Evolutionary conservation across 768 basidiomycete genomes (phyloP).

Genomic region (Fomitopsis pulvina): DNA sequence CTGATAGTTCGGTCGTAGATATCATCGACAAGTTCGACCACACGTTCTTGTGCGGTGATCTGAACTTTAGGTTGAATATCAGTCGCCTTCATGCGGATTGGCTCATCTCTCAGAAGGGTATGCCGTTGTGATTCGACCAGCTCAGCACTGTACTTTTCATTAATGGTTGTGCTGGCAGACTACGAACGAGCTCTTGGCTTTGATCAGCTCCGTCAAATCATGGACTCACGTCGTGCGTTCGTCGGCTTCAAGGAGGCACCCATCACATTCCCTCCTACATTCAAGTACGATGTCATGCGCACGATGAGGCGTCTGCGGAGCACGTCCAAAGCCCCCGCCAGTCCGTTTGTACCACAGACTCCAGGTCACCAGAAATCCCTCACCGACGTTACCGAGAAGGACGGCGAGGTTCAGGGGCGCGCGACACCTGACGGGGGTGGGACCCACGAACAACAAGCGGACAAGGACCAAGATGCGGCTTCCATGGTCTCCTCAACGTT

Average conservation of each 20-base stretch:
- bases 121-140: no score
- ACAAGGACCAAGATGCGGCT: conserved; percentile 36
- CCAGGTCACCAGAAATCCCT: not conserved
- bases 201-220: conserved; percentile 79
- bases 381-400: conserved; percentile 10
- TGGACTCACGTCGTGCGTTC: conserved; percentile 64
- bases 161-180: conserved; percentile 36
- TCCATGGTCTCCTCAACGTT: conserved; percentile 51
- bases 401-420: conserved; percentile 24
- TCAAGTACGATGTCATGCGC: conserved; percentile 82
- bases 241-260: conserved; percentile 72
- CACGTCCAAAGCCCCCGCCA: conserved; percentile 8
- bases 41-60: conserved; percentile 84
- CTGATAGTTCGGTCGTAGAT: conserved; percentile 35
- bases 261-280: conserved; percentile 88
- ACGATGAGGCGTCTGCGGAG: conserved; percentile 42
- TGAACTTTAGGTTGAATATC: conserved; percentile 87
- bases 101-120: conserved; percentile 79
- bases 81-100: conserved; percentile 92
- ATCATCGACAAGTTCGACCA: conserved; percentile 86
- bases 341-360: not conserved
- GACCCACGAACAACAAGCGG: conserved; percentile 32
- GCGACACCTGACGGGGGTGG: conserved; percentile 32
- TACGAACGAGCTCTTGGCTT: conserved; percentile 84
- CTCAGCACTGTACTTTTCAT: not conserved